A percentile compares a stretch with the other conserved stretches of the same genome.
phyloP scores from a whole-genome alignment of 2,329 filamentous ascomycete genomes.

The Fusarium verrucosum region DNA sequence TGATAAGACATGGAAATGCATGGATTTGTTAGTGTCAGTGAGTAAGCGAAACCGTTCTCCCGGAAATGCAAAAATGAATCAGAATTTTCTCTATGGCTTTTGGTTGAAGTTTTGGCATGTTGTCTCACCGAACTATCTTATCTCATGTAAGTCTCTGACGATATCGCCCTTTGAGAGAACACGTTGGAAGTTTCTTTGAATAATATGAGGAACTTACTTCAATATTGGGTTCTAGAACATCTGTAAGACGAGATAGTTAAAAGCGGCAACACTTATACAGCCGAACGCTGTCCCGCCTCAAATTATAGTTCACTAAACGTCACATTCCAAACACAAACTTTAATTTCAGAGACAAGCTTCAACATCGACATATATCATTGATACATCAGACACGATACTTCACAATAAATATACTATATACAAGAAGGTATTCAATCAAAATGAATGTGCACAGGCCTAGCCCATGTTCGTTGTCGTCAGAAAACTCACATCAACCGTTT shows the following conservation, averaged over 20 bases:
- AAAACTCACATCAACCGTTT: neutral
- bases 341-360: neutral
- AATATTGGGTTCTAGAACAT: neutral
- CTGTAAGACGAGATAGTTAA: neutral
- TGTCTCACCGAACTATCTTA: neutral
- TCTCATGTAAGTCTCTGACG: neutral
- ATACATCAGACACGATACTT: neutral
- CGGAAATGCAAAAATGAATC: neutral
- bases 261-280: neutral
- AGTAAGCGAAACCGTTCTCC: neutral
- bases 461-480: neutral
- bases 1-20: neutral
- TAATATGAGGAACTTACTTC: no score
- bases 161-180: neutral
- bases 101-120: neutral
- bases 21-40: neutral
- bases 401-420: constrained; percentile 18
- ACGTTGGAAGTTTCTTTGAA: no score
- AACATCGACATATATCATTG: constrained; percentile 8
- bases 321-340: neutral
- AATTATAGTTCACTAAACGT: neutral
- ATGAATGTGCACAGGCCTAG: neutral
- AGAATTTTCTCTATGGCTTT: neutral
- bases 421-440: constrained; percentile 13
- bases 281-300: neutral